A percentile compares a stretch with the other conserved stretches of the same genome.
Conservation (phyloP, 108 stramenopile species). For the Stephanodiscus minutulus region DNA sequence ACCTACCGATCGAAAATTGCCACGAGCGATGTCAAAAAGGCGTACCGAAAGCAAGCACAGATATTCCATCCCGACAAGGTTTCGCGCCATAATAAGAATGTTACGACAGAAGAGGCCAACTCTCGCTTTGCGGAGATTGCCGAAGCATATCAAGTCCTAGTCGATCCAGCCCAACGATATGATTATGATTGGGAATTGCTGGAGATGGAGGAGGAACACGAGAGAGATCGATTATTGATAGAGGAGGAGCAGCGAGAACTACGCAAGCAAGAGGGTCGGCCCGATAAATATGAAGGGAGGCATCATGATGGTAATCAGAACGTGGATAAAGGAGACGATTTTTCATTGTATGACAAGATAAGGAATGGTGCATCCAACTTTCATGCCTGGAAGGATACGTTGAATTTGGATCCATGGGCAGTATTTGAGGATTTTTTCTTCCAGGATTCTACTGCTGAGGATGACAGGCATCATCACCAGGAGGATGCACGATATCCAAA, state of each 20-base stretch:
- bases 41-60: slow-evolving; percentile 77
- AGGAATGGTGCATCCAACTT: slow-evolving; percentile 43
- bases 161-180: slow-evolving; percentile 45
- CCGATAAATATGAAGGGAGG: slow-evolving; percentile 13
- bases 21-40: slow-evolving; percentile 64
- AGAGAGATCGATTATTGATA: slow-evolving; percentile 29
- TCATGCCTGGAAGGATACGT: slow-evolving; percentile 42
- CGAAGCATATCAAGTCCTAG: slow-evolving; percentile 72
- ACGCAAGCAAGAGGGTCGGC: slow-evolving; percentile 7
- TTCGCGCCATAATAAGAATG: slow-evolving; percentile 18
- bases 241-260: slow-evolving; percentile 19
- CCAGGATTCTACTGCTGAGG: slow-evolving; percentile 33
- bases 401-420: slow-evolving; percentile 63
- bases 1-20: slow-evolving; percentile 47
- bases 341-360: slow-evolving; percentile 39
- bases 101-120: slow-evolving; percentile 60
- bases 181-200: slow-evolving; percentile 73
- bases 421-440: slow-evolving; percentile 79
- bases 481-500: slow-evolving; percentile 12
- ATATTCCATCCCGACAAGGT: slow-evolving; percentile 75
- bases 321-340: slow-evolving; percentile 7
- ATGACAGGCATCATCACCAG: neutral
- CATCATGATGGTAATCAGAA: slow-evolving; percentile 1
- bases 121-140: slow-evolving; percentile 72
- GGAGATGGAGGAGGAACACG: slow-evolving; percentile 51